These are phyloP conservation scores for Dendrocalamus sinicus DNA, from an alignment of 176 grass and related monocot species.

Conservation along the genomic window DNA sequence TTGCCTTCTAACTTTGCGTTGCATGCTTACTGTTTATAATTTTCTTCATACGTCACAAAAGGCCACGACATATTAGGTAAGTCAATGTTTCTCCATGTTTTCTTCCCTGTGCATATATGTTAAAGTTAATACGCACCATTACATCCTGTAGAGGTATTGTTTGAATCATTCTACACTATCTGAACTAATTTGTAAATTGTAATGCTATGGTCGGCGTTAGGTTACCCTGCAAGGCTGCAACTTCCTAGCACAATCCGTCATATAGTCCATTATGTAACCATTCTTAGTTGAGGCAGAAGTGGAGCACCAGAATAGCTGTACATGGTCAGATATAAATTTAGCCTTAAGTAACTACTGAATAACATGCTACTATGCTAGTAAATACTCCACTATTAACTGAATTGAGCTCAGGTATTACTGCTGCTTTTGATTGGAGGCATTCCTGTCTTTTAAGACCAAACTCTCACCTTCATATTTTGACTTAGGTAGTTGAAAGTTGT, in stretches of 20 bases:
- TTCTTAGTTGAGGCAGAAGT: slow-evolving; percentile 18
- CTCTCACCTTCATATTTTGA: not conserved
- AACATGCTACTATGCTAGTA: slow-evolving; percentile 30
- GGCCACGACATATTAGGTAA: slow-evolving; percentile 33
- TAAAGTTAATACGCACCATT: slow-evolving; percentile 10
- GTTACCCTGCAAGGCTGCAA: not conserved
- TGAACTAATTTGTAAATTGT: slow-evolving; percentile 4
- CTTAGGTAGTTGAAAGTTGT: not conserved
- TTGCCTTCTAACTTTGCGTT: slow-evolving; percentile 55
- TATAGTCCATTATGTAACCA: not conserved
- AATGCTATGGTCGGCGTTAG: not conserved
- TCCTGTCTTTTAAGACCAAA: not conserved
- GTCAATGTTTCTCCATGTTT: slow-evolving; percentile 19
- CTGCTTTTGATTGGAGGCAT: not conserved
- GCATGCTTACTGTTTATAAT: slow-evolving; percentile 60
- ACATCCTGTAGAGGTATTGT: slow-evolving; percentile 14
- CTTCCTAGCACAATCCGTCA: not conserved
- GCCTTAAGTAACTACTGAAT: not conserved
- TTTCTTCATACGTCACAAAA: slow-evolving; percentile 45
- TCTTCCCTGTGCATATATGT: not conserved
- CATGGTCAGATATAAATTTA: not conserved
- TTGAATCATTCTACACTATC: not conserved
- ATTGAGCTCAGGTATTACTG: not conserved
- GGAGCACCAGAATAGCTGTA: not conserved
- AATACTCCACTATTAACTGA: slow-evolving; percentile 1